phyloP scores from a whole-genome alignment of 176 grass and related monocot genomes.

The Carex parvula region DNA sequence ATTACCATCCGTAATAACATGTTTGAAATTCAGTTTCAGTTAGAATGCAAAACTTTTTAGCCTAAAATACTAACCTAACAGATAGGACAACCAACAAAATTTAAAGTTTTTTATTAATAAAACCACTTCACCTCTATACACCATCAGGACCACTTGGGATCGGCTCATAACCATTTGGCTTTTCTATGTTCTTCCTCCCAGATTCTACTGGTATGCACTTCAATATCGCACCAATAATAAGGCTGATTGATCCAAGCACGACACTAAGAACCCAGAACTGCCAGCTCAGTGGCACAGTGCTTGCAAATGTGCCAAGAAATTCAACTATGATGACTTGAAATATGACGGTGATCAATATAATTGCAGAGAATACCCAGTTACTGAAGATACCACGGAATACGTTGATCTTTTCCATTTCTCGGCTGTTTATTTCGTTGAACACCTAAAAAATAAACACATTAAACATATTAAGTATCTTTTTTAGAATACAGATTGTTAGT shows the following conservation, averaged over 20 bases:
- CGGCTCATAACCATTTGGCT: constrained; percentile 44
- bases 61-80: not conserved
- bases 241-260: constrained; percentile 57
- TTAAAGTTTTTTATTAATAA: not conserved
- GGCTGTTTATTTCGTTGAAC: constrained; percentile 97
- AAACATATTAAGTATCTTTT: not conserved
- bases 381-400: constrained; percentile 60
- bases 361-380: constrained; percentile 63
- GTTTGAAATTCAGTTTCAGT: not conserved
- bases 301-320: constrained; percentile 74
- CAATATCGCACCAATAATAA: constrained; percentile 65
- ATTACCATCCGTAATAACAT: not conserved
- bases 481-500: not conserved
- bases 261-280: constrained; percentile 68
- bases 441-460: constrained; percentile 39
- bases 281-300: constrained; percentile 74
- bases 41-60: not conserved
- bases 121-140: constrained; percentile 34
- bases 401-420: constrained; percentile 95
- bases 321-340: constrained; percentile 95
- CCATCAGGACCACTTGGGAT: constrained; percentile 65
- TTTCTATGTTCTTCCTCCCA: not conserved
- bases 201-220: constrained; percentile 78
- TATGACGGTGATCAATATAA: constrained; percentile 50
- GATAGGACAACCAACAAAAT: not conserved